These are phyloP conservation scores for Aspergillus sp. DNA, from an alignment of 2,329 filamentous ascomycete genomes.

Conservation along the genomic window DNA sequence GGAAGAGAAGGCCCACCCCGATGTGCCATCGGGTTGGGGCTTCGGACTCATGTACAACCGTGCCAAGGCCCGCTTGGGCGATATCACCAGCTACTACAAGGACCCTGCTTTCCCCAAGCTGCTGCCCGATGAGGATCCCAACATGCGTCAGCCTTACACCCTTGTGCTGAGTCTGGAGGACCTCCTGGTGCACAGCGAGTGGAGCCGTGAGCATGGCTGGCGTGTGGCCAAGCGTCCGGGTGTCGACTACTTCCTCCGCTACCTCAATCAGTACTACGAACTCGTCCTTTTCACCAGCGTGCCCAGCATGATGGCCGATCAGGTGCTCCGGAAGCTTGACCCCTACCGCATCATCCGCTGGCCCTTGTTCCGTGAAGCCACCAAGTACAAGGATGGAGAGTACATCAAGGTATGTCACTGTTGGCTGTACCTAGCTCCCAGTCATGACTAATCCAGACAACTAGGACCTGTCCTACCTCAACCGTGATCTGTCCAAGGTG, in stretches of 20 bases:
- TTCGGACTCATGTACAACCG: slow-evolving; percentile 77
- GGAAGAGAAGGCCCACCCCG: slow-evolving; percentile 68
- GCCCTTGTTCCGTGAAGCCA: slow-evolving; percentile 94
- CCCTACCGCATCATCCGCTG: slow-evolving; percentile 94
- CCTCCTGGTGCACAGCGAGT: slow-evolving; percentile 90
- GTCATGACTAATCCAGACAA: slow-evolving; percentile 17
- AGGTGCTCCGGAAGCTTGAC: slow-evolving; percentile 88
- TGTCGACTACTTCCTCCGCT: slow-evolving; percentile 94
- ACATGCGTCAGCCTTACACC: slow-evolving; percentile 83
- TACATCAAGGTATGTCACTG: slow-evolving; percentile 76
- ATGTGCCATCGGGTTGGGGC: slow-evolving; percentile 79
- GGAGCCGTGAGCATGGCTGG: slow-evolving; percentile 93
- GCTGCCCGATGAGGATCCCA: slow-evolving; percentile 71
- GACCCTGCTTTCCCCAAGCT: slow-evolving; percentile 94
- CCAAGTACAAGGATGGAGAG: slow-evolving; percentile 92
- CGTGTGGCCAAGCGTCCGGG: slow-evolving; percentile 91
- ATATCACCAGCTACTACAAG: slow-evolving; percentile 87
- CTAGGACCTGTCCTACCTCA: slow-evolving; percentile 94
- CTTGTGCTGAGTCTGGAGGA: slow-evolving; percentile 92
- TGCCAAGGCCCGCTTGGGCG: slow-evolving; percentile 70
- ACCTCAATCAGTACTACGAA: slow-evolving; percentile 97
- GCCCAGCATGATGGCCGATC: slow-evolving; percentile 80
- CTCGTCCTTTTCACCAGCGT: slow-evolving; percentile 92
- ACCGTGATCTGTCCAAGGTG: slow-evolving; percentile 92
- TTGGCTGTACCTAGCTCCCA: neutral